phyloP scores from a whole-genome alignment of 352 stramenopile species.

The Achlya hypogyna region DNA sequence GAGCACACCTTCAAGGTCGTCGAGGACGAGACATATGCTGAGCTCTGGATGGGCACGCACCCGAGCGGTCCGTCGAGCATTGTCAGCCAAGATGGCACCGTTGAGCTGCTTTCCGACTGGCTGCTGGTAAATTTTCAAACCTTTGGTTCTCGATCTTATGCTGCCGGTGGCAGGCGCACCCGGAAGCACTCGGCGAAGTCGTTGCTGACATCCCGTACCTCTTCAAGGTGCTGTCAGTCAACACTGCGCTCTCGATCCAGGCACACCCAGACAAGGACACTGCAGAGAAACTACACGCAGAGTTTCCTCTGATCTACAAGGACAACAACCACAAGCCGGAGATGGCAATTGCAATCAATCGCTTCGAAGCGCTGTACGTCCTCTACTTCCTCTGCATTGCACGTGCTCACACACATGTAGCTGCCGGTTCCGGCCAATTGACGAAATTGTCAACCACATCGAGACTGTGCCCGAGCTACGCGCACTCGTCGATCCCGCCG shows the following conservation, averaged over 20 bases:
- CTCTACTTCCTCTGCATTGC: neutral
- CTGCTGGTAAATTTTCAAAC: constrained; percentile 33
- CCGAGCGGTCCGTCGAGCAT: constrained; percentile 83
- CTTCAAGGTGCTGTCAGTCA: constrained; percentile 97
- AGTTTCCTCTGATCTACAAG: constrained; percentile 92
- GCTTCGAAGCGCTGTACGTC: constrained; percentile 90
- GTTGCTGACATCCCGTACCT: constrained; percentile 92
- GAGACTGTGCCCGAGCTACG: constrained; percentile 85
- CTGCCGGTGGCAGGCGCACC: constrained; percentile 29
- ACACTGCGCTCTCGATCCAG: constrained; percentile 98
- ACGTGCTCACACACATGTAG: constrained; percentile 11
- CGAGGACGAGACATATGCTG: constrained; percentile 54
- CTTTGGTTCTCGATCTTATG: constrained; percentile 4
- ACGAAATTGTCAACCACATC: constrained; percentile 88
- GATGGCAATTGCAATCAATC: constrained; percentile 97
- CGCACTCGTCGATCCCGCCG: constrained; percentile 42
- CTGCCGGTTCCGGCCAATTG: constrained; percentile 91
- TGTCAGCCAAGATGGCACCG: constrained; percentile 32
- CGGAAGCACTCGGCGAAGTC: constrained; percentile 28
- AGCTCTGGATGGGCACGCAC: constrained; percentile 94
- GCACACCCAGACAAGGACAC: constrained; percentile 78
- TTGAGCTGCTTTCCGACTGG: constrained; percentile 61
- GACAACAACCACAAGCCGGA: constrained; percentile 99
- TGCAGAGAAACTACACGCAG: constrained; percentile 68
- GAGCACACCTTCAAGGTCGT: constrained; percentile 42